Evolutionary conservation across 192 early-diverging fungal genomes (phyloP), one percentile per base, ranked within the genome.

Genomic region (Chytriomyces confervae): DNA sequence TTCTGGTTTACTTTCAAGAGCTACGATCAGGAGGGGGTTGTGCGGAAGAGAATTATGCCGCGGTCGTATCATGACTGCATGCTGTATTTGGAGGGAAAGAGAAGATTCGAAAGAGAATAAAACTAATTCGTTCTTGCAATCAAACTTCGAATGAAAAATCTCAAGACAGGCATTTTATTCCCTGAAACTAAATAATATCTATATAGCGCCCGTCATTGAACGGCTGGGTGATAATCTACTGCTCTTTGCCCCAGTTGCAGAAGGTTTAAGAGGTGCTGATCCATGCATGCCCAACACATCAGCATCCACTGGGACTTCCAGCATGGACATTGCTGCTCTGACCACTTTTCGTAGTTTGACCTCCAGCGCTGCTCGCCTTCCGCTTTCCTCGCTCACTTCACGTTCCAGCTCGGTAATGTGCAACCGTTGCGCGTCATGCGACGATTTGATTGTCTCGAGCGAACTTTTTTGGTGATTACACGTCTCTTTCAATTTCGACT

Each of bases 1-100:
- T 98, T 98, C 70, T 90, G 94, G 83, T 93, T 96, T 69, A 96
- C 94, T 45, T 95, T 98, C 75, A 72, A 36, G 36, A 66, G 51
- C 53, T 66, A 45, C 24, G 72, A 48, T 23, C 50, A 36, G 23
- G 80, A 46, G 66, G 24, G 10, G 62, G 72, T 7, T n/a, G 20
- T 64, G 6, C 29, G 13, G 29, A 68, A 47, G 72, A 61, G 44
- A 18, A 47, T 29, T 8, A 81, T 96, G 61, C 96, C 96, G 9
- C 82, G 86, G 61, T 91, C 91, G 6, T 98, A 98, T 79, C 91
- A 87, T 61, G 95, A 98, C 53, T 74, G 72, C 44, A 74, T 74
- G 72, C 57, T 74, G 49, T 74, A 63, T 74, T 62, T 74, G 57
- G 72, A 74, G 44, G 72, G 72, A 44, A 74, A 74, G 61, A 7